phyloP scores from a whole-genome alignment of 2,329 filamentous ascomycete species.

The Trichophyton schoenleinii region DNA sequence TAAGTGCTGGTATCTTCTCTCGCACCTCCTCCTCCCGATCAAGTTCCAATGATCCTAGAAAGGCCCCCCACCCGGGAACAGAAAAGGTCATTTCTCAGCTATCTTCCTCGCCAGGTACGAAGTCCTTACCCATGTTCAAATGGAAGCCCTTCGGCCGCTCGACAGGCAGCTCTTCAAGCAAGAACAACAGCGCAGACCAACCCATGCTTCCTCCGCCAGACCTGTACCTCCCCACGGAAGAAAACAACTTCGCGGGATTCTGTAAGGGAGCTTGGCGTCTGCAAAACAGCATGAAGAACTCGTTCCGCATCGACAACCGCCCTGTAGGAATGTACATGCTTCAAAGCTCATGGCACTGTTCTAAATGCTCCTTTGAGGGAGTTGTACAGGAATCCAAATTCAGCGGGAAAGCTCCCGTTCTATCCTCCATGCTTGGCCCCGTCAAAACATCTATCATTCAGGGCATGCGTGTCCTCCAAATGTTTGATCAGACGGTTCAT shows the following conservation, averaged over 20 bases:
- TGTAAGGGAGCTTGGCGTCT: conserved; percentile 37
- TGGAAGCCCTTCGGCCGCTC: neutral
- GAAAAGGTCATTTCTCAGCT: neutral
- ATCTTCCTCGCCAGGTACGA: neutral
- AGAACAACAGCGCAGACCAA: neutral
- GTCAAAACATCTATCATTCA: neutral
- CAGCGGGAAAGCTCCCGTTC: conserved; percentile 13
- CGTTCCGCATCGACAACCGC: conserved; percentile 20
- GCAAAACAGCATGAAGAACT: conserved; percentile 23
- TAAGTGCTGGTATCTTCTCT: neutral
- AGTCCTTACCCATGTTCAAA: neutral
- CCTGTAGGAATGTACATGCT: conserved; percentile 21
- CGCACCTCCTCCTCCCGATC: neutral
- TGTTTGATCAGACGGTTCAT: conserved; percentile 22
- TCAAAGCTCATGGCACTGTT: conserved; percentile 27
- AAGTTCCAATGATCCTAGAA: neutral
- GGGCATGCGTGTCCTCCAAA: conserved; percentile 6
- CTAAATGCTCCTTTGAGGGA: conserved; percentile 34
- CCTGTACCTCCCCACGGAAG: conserved; percentile 24
- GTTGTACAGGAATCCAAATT: conserved; percentile 17
- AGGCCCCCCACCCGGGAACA: neutral
- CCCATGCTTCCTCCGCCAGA: neutral
- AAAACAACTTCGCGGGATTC: conserved; percentile 29
- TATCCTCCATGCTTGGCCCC: conserved; percentile 9
- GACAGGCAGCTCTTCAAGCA: neutral